These are phyloP conservation scores for Leucoagaricus sp. DNA, from an alignment of 1,284 basidiomycete genomes.

Conservation along the genomic window DNA sequence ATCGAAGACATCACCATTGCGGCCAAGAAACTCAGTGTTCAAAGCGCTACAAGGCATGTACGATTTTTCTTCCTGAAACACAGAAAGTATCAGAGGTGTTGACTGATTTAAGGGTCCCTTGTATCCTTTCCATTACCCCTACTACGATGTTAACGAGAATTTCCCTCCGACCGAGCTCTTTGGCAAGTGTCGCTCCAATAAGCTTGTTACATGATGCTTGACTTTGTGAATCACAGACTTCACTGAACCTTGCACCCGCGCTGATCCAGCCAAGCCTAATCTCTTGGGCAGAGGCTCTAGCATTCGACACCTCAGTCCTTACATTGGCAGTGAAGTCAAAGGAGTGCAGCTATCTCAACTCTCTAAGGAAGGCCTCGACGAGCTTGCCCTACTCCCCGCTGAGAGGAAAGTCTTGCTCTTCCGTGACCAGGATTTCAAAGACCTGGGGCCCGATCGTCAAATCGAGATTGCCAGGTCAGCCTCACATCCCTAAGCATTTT, in stretches of 20 bases:
- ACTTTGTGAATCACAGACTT: slow-evolving; percentile 18
- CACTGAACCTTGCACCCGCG: slow-evolving; percentile 47
- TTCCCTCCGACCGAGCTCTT: slow-evolving; percentile 43
- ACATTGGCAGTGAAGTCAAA: slow-evolving; percentile 59
- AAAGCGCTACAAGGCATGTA: slow-evolving; percentile 5
- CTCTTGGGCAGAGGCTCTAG: slow-evolving; percentile 42
- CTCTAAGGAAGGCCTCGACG: slow-evolving; percentile 54
- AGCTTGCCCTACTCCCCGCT: slow-evolving; percentile 61
- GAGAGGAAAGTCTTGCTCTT: slow-evolving; percentile 61
- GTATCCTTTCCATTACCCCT: slow-evolving; percentile 48
- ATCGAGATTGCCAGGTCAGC: slow-evolving; percentile 43
- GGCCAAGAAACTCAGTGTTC: slow-evolving; percentile 22
- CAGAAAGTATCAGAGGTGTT: no score
- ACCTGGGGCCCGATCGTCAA: slow-evolving; percentile 49
- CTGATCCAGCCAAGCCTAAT: slow-evolving; percentile 52
- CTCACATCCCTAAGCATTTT: background rate
- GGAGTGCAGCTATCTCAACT: slow-evolving; percentile 62
- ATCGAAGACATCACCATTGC: no score
- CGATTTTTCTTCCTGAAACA: no score
- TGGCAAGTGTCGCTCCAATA: slow-evolving; percentile 28
- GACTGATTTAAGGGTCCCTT: slow-evolving; percentile 31
- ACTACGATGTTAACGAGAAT: slow-evolving; percentile 45
- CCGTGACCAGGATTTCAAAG: slow-evolving; percentile 61
- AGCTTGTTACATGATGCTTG: background rate
- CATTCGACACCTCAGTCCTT: slow-evolving; percentile 50